Conservation (phyloP, 192 early-diverging fungal species). For the Pilobolus umbonatus region DNA sequence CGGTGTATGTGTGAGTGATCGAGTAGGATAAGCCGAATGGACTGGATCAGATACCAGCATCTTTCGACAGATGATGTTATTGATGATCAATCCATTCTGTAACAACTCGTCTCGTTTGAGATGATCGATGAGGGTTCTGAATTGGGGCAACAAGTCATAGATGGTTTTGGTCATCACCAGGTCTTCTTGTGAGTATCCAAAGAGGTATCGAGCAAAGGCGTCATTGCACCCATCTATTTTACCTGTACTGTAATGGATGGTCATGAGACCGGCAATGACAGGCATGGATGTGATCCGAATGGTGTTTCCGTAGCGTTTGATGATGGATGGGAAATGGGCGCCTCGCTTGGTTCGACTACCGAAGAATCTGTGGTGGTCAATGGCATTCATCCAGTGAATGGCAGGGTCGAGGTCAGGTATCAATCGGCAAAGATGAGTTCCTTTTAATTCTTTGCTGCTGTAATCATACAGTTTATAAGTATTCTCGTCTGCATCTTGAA, state of each 20-base stretch:
- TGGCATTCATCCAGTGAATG: slow-evolving; percentile 26
- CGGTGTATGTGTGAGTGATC: slow-evolving; percentile 12
- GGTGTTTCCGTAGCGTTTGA: slow-evolving; percentile 33
- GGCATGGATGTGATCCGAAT: slow-evolving; percentile 60
- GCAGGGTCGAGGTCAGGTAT: slow-evolving; percentile 7
- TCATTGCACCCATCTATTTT: slow-evolving; percentile 53
- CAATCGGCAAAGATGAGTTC: slow-evolving; percentile 8
- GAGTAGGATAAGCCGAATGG: not conserved
- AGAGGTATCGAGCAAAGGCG: slow-evolving; percentile 60
- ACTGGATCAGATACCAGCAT: not conserved
- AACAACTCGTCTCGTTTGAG: slow-evolving; percentile 35
- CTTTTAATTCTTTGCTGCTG: slow-evolving; percentile 37
- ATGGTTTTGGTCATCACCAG: slow-evolving; percentile 43
- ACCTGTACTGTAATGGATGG: slow-evolving; percentile 40
- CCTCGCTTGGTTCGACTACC: slow-evolving; percentile 46
- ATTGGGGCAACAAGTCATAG: slow-evolving; percentile 54
- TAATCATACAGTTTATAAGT: slow-evolving; percentile 42
- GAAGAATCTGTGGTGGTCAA: slow-evolving; percentile 54
- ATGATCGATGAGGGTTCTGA: slow-evolving; percentile 43
- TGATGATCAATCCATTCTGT: slow-evolving; percentile 21
- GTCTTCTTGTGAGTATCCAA: slow-evolving; percentile 49
- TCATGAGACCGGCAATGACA: slow-evolving; percentile 61
- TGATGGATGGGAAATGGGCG: slow-evolving; percentile 53
- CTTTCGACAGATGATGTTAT: slow-evolving; percentile 27
- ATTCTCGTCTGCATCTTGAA: slow-evolving; percentile 39